Evolutionary conservation across 176 grass and related monocot genomes (phyloP), one percentile per base, ranked within the genome.

Genomic region (Pharus latifolius): DNA sequence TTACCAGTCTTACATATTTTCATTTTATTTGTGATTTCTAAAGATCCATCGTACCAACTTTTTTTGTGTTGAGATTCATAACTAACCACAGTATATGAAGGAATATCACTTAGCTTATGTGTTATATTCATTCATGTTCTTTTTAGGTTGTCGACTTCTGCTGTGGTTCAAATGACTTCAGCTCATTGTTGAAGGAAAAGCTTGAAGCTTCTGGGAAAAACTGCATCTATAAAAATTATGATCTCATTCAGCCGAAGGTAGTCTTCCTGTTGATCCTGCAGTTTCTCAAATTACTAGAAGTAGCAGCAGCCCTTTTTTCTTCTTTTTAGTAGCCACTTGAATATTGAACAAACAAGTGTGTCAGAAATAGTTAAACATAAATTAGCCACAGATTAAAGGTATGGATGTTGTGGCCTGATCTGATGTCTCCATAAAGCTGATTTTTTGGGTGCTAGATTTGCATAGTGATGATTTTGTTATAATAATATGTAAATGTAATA

Each of bases 131-230:
- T 75, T 74, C 29, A 40, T 34, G 60, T 57, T 50, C 25, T 49
- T 69, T 79, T 45, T 57, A 97, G 94, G 75, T 97, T 18, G 89
- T 97, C 46, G 94, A 97, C 77, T 97, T 97, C 76, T 92, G 89
- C 48, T 97, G 94, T 65, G 94, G 94, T 74, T 83, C 94, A 28
- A 97, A 97, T 61, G 94, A 97, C 80, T 97, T 92, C 70, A 88
- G 89, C 78, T 70, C 63, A 57, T 57, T 97, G 45, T 67, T 97
- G 94, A 92, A 87, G 73, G 89, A 90, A 32, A 92, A 85, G 18
- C 59, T 97, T 25, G 80, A 87, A 69, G 82, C 65, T 65, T 85
- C 73, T 71, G 89, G 82, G 50, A 97, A 97, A 69, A 81, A 68
- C 43, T 97, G 94, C 60, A 75, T 78, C 49, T 97, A 90, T 69